Evolutionary conservation across 2,329 filamentous ascomycete species (phyloP), one percentile per base, ranked within the genome.

Genomic region (Parasarocladium wereldwijsianum): DNA sequence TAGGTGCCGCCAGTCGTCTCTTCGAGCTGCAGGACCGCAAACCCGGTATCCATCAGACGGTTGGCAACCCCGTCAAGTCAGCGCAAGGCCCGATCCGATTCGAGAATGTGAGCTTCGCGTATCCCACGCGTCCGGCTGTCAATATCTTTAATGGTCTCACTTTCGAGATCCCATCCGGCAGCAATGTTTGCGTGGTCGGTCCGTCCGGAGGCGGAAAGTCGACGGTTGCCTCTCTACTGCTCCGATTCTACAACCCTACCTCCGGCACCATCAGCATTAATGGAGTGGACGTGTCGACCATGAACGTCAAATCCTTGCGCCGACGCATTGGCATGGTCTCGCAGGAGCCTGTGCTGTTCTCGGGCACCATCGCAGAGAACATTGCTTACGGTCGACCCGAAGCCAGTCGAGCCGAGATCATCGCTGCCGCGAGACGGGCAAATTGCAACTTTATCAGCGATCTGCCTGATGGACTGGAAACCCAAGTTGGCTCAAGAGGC

Each of bases 371-470:
- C 39, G 79, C 80, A 3, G 80, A 90, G 49, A 90, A 92, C 44
- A 96, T 98, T 42, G 68, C 85, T 1, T 98, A 98, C 45, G 90
- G 87, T 34, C 78, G 75, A 34, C 87, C 87, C 2, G 52, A 70
- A 26, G 87, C 90, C 1, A 76, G 76, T 3, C 67, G 81, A 31
- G 62, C 70, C 18, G 84, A 94, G 42, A 90, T 98, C 34, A 69
- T 93, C 34, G 68, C 73, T 13, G 92, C 90, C 6, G 90, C 90
- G 4, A 70, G 82, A 37, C 80, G 87, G 50, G 90, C 90, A 32
- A 98, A 98, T 52, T 98, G 90, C 51, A 78, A 80, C 43, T 98
- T 98, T 48, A 93, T 98, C 51, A 78, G 80, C 49, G 90, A 98
- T 51, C 92, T 98, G 43, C 90, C 90, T 17, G 85, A 96, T 34